phyloP scores from a whole-genome alignment of 2,329 filamentous ascomycete genomes.

The Neonectria coccinea region DNA sequence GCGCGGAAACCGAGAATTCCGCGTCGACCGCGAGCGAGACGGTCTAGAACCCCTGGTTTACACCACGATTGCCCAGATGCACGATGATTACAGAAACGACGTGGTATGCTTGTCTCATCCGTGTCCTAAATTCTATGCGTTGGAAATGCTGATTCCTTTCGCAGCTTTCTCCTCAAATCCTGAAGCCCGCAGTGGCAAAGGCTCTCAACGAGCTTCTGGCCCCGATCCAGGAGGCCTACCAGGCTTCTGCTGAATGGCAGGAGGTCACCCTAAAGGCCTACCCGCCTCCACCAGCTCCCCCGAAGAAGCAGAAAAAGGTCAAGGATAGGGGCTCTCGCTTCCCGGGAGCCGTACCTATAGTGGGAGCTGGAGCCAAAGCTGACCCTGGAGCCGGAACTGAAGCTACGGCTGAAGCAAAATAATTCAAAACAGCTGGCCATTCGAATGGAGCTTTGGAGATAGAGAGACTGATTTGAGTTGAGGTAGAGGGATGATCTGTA shows the following conservation, averaged over 20 bases:
- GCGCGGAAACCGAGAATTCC: constrained; percentile 71
- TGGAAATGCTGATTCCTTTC: constrained; percentile 10
- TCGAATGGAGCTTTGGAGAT: background rate
- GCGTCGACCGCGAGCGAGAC: constrained; percentile 74
- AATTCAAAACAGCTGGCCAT: background rate
- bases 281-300: constrained; percentile 71
- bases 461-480: background rate
- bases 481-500: background rate
- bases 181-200: constrained; percentile 85
- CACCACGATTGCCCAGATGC: constrained; percentile 77
- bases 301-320: constrained; percentile 80
- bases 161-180: constrained; percentile 81
- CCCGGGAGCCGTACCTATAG: constrained; percentile 56
- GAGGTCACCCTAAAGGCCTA: constrained; percentile 78
- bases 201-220: constrained; percentile 79
- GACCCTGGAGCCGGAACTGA: background rate
- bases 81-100: constrained; percentile 84
- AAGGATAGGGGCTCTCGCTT: constrained; percentile 80
- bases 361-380: background rate
- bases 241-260: constrained; percentile 82
- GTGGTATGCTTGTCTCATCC: constrained; percentile 63
- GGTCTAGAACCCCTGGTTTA: constrained; percentile 81
- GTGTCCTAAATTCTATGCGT: fast-evolving
- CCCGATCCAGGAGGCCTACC: constrained; percentile 81
- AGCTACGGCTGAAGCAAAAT: background rate